Percentiles rank a stretch among this genome's conserved stretches.
Conservation (phyloP, 2,329 filamentous ascomycete genomes). For the Blastomyces percursus region DNA sequence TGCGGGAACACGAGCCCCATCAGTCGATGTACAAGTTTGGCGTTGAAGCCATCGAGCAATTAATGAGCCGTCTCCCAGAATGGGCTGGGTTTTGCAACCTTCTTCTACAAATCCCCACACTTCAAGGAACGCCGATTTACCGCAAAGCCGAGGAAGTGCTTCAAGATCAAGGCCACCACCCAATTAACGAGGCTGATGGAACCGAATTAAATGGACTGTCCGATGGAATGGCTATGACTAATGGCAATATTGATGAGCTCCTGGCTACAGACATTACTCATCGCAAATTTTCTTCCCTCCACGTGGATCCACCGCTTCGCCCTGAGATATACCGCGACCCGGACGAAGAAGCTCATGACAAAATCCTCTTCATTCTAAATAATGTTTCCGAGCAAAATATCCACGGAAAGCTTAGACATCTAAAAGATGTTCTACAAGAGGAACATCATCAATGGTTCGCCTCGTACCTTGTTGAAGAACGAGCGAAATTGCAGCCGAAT, state of each 20-base stretch:
- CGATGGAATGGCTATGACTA: slow-evolving; percentile 47
- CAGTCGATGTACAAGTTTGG: slow-evolving; percentile 98
- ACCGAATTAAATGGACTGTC: slow-evolving; percentile 28
- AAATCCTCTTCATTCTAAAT: slow-evolving; percentile 90
- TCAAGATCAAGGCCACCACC: slow-evolving; percentile 51
- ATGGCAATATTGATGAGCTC: slow-evolving; percentile 59
- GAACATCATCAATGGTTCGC: slow-evolving; percentile 95
- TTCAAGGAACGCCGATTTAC: slow-evolving; percentile 76
- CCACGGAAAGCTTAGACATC: slow-evolving; percentile 68
- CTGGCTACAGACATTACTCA: slow-evolving; percentile 48
- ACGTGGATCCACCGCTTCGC: slow-evolving; percentile 57
- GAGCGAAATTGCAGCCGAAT: slow-evolving; percentile 94
- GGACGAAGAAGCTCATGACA: slow-evolving; percentile 73
- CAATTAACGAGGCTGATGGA: slow-evolving; percentile 44
- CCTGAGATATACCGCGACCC: slow-evolving; percentile 67
- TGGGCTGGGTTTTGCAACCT: slow-evolving; percentile 94
- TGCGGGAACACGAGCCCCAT: slow-evolving; percentile 70
- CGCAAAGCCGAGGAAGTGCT: slow-evolving; percentile 73
- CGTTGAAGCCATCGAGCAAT: slow-evolving; percentile 82
- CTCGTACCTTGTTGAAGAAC: slow-evolving; percentile 84
- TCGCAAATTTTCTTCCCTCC: slow-evolving; percentile 66
- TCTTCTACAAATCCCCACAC: slow-evolving; percentile 66
- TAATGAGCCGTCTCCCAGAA: slow-evolving; percentile 70
- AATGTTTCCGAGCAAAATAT: slow-evolving; percentile 89
- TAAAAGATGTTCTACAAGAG: slow-evolving; percentile 65